Evolutionary conservation across 306 rosid species (phyloP), one percentile per base, ranked within the genome.

Genomic region (Boehmeria nivea): DNA sequence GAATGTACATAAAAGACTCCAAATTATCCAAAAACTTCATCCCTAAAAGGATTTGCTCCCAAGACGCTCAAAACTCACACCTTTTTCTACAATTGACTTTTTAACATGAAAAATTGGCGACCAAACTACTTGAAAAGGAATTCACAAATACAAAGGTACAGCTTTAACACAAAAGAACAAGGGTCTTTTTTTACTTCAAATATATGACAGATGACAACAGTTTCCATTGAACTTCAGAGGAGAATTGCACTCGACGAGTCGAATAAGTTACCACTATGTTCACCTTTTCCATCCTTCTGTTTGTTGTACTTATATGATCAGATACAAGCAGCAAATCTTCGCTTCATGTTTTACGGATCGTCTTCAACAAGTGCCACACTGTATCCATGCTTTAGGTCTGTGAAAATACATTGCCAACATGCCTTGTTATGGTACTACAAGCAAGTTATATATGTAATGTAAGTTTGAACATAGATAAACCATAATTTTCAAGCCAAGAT

Each of bases 371-470:
- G 85, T 71, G 74, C 78, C 87, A 81, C 79, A 57, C 73, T 68
- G 79, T 77, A 81, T 77, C 76, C 87, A 64, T 68, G 94, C 84
- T 83, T 75, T 64, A 81, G 72, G 63, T 74, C 97, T 86, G 87
- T n/a, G 45, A 40, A 3, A 40, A 44, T 49, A 31, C 72, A 69
- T 31, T 1, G 45, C 18, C 59, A 12, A 10, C 55, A 19, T 22
- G 20, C 36, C 17, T 28, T 28, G 31, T 2, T 33, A 39, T 15
- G 19, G 13, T 12, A 14, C 4, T 6, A 39, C 31, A 54, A 48
- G 19, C 57, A n/a, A 60, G 27, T 13, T 42, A 33, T 8, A 43
- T 38, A 50, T n/a, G n/a, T n/a, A 26, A 15, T 17, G 28, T 16
- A 27, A 51, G 5, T 33, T 11, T 33, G 38, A 17, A 45, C n/a